These are phyloP conservation scores for Cryptococcus neoformans DNA, from an alignment of 1,284 basidiomycete genomes.

Conservation along the genomic window DNA sequence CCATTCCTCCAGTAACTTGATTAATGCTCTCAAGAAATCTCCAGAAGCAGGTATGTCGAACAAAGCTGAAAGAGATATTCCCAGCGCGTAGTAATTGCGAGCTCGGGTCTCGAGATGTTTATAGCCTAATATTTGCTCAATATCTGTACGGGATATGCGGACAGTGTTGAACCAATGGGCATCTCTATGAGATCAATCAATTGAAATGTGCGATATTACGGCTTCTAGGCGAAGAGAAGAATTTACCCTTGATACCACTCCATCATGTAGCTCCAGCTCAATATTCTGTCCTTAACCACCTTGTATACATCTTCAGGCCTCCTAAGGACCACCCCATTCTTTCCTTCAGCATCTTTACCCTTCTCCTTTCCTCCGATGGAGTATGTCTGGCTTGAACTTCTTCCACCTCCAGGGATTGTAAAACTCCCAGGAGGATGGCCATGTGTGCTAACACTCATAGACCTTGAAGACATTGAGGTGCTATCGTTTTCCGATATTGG, in stretches of 20 bases:
- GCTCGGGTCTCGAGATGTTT: slow-evolving; percentile 41
- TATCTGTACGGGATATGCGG: slow-evolving; percentile 30
- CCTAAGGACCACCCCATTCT: slow-evolving; percentile 2
- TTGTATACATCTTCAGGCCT: slow-evolving; percentile 40
- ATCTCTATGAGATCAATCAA: slow-evolving; percentile 21
- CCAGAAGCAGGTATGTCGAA: slow-evolving; percentile 47
- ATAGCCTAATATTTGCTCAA: slow-evolving; percentile 39
- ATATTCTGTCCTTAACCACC: slow-evolving; percentile 37
- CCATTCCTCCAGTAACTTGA: slow-evolving; percentile 51
- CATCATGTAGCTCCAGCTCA: slow-evolving; percentile 44
- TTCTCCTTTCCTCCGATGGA: slow-evolving; percentile 4
- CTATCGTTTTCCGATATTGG: neutral
- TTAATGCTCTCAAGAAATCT: slow-evolving; percentile 49
- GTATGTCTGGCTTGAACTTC: slow-evolving; percentile 8
- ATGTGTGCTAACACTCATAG: neutral
- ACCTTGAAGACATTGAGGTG: neutral
- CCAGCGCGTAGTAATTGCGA: slow-evolving; percentile 49
- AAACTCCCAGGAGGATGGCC: neutral
- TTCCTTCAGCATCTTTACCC: slow-evolving; percentile 2
- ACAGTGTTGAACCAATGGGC: slow-evolving; percentile 48
- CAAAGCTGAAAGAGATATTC: slow-evolving; percentile 49
- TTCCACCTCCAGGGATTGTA: neutral
- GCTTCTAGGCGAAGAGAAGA: neutral
- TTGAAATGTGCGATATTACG: neutral
- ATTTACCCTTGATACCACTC: slow-evolving; percentile 47